Conservation (phyloP, 371 early-diverging fungal genomes). For the Mucor mucedo region DNA sequence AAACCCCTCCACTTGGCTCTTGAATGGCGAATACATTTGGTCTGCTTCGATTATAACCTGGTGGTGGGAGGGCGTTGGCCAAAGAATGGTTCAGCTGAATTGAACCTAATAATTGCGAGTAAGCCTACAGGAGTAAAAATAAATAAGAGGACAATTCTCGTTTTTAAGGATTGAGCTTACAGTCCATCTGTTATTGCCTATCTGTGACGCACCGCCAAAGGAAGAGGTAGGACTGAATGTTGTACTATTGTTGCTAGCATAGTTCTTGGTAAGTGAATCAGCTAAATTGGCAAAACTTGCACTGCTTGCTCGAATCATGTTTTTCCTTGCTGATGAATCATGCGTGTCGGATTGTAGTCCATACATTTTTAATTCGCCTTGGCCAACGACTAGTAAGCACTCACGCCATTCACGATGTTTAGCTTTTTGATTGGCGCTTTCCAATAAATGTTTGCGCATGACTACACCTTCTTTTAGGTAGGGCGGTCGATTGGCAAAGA, state of each 20-base stretch:
- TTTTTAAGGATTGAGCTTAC: slow-evolving; percentile 17
- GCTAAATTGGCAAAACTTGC: slow-evolving; percentile 48
- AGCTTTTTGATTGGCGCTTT: slow-evolving; percentile 79
- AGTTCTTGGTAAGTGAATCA: slow-evolving; percentile 35
- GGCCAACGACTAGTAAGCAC: slow-evolving; percentile 72
- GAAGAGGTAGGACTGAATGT: slow-evolving; percentile 11
- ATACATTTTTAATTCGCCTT: slow-evolving; percentile 82
- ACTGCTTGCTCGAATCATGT: slow-evolving; percentile 33
- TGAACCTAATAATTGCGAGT: slow-evolving; percentile 52
- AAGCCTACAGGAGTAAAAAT: slow-evolving; percentile 19
- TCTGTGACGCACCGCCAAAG: slow-evolving; percentile 22
- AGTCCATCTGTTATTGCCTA: slow-evolving; percentile 26
- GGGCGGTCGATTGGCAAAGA: slow-evolving; percentile 45
- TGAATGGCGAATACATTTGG: slow-evolving; percentile 85
- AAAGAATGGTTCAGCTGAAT: slow-evolving; percentile 78
- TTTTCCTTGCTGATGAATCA: slow-evolving; percentile 42
- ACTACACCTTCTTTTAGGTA: slow-evolving; percentile 78
- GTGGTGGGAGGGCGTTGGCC: slow-evolving; percentile 79
- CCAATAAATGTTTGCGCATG: slow-evolving; percentile 85
- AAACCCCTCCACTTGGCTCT: slow-evolving; percentile 77
- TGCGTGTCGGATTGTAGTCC: slow-evolving; percentile 53
- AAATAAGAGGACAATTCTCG: background rate
- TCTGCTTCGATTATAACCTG: slow-evolving; percentile 80
- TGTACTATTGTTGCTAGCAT: background rate
- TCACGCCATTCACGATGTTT: slow-evolving; percentile 88